Base-by-base conservation (phyloP, 768 basidiomycete genomes). In the Dentipellis sp. region DNA sequence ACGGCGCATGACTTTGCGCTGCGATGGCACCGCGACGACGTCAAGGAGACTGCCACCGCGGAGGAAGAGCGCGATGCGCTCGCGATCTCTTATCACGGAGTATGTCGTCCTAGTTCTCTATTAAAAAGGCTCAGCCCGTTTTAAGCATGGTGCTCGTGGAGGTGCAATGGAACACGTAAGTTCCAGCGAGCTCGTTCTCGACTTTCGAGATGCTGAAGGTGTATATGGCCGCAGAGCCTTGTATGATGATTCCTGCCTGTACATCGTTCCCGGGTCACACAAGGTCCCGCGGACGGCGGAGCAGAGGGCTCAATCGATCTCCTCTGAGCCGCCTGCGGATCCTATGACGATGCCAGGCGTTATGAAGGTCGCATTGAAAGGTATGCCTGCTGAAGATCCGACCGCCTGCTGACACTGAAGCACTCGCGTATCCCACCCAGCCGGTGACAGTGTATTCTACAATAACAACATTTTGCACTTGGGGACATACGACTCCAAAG, bases 121-220 rank as follows among this genome's bases (percentile, higher is more conserved):
- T 29, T 3, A 3, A 29, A 3, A 37, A 12, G 47, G 45, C 34
- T 52, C 11, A 29, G 6, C 7, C 19, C 36, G 16, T 10, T 12
- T 22, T 19, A 39, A 39, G 38, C 36, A 34, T 47, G 11, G 11
- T 7, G 3, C 52, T 4, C 17, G 5, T 38, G 9, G 52, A 89
- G 85, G 76, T 88, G 0, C 87, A 91, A 69, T 91, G 87, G 87
- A 91, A 90, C 63, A 82, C 86, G 86, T 87, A 72, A 54, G 81
- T 71, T 29, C 7, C 8, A 8, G 23, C 38, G 10, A 22, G 38
- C 46, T 3, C 3, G 6, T 3, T 6, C 6, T 29, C 29, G 29
- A 29, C 29, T 29, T 6, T 29, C 29, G 29, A 29, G 29, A 29
- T 29, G 29, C 29, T 29, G 29, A 29, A 29, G 6, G 29, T 29